phyloP scores from a whole-genome alignment of 164 flowering plant species.

The Stephania japonica region DNA sequence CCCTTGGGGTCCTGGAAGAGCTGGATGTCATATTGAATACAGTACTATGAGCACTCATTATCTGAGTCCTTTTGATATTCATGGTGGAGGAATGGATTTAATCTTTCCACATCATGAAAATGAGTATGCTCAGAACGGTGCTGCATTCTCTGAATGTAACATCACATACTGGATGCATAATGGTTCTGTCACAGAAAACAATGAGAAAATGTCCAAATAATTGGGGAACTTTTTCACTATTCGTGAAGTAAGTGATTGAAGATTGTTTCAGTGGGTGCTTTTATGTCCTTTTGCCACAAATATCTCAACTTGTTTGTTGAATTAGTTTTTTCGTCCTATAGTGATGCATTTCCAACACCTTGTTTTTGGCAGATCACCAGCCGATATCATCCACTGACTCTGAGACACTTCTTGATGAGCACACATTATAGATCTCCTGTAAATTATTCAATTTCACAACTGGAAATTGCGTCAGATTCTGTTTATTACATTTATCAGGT shows the following conservation, averaged over 20 bases:
- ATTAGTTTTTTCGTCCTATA: not conserved
- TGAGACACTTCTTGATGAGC: conserved; percentile 79
- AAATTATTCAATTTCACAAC: conserved; percentile 56
- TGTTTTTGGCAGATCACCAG: conserved; percentile 49
- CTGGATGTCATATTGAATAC: conserved; percentile 99
- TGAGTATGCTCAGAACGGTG: conserved; percentile 89
- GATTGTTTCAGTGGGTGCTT: not conserved
- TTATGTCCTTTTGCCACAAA: not conserved
- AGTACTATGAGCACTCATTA: conserved; percentile 97
- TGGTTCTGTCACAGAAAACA: conserved; percentile 78
- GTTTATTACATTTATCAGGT: conserved; percentile 85
- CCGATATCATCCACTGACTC: conserved; percentile 74
- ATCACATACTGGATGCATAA: conserved; percentile 88
- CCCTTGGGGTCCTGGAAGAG: conserved; percentile 97
- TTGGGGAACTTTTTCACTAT: conserved; percentile 87
- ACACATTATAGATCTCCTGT: conserved; percentile 87
- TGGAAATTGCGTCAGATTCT: conserved; percentile 72
- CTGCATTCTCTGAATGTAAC: conserved; percentile 64
- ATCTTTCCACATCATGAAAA: conserved; percentile 97
- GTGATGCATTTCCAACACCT: not conserved
- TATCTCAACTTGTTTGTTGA: not conserved
- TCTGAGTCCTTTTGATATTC: conserved; percentile 77
- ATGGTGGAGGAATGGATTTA: conserved; percentile 94
- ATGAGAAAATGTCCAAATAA: conserved; percentile 93
- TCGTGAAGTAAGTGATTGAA: conserved; percentile 46